These are phyloP conservation scores for Fistulinella staudtii DNA, from an alignment of 1,284 basidiomycete species.

Conservation along the genomic window DNA sequence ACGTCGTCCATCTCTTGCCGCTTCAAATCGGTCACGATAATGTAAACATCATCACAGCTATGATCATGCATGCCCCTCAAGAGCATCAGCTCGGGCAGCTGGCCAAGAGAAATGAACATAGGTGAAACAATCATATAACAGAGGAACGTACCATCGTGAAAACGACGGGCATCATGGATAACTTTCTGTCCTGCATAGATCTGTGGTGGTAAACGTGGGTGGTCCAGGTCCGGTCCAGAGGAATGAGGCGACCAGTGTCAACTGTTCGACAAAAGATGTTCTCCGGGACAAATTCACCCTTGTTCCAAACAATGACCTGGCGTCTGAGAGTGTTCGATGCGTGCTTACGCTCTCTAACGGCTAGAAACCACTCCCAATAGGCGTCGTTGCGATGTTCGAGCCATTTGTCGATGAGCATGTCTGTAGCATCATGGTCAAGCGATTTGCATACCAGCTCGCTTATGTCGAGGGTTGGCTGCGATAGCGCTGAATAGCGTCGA, in stretches of 20 bases:
- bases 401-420: conserved; percentile 76
- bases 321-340: conserved; percentile 45
- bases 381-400: conserved; percentile 69
- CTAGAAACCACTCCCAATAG: conserved; percentile 70
- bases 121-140: conserved; percentile 2
- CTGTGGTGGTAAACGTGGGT: conserved; percentile 73
- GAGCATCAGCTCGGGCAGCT: conserved; percentile 74
- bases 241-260: conserved; percentile 69
- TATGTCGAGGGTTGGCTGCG: conserved; percentile 61
- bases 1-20: conserved; percentile 73
- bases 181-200: conserved; percentile 64
- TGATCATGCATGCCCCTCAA: conserved; percentile 73
- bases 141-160: conserved; percentile 61
- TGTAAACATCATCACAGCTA: conserved; percentile 69
- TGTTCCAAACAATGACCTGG: conserved; percentile 68
- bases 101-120: conserved; percentile 9
- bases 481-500: conserved; percentile 59
- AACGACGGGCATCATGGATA: conserved; percentile 73
- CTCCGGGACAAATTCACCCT: conserved; percentile 70
- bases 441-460: conserved; percentile 72
- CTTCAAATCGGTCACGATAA: conserved; percentile 73
- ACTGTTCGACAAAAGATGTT: conserved; percentile 73
- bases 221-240: conserved; percentile 72
- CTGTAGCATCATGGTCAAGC: conserved; percentile 66
- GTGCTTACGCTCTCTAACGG: conserved; percentile 61